Base-by-base conservation (phyloP, 2,329 filamentous ascomycete genomes). In the Zymoseptoria passerinii region DNA sequence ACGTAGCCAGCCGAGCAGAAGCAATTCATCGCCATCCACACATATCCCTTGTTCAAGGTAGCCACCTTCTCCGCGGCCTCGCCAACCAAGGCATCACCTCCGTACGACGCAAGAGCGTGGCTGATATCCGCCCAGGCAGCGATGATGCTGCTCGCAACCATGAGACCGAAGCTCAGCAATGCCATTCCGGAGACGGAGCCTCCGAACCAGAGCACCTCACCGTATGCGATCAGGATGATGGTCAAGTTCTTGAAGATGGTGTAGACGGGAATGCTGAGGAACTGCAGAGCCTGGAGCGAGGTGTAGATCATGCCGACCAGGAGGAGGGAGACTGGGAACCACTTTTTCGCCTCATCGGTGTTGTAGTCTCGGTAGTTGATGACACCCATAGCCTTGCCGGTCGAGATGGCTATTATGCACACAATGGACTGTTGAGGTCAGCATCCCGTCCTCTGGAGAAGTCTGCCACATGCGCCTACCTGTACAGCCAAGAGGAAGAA, bases 241-340 rank as follows among this genome's bases (percentile, higher is more conserved):
- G 94, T 97, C 79, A 99, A 77, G 78, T 99, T 99, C 83, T 99
- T 99, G 83, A 99, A 99, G 74, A 99, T 99, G 57, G 94, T 99
- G 78, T 99, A 99, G 27, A 99, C 94, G 23, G 94, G 94, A 57
- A 99, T 95, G 29, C 92, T 96, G 61, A 99, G 88, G 76, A 87
- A 97, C 76, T 96, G 91, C 51, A 99, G 85, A 19, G 94, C 91
- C 79, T 96, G 96, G 70, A 90, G 94, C 70, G 90, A 87, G 57
- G 94, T 97, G 78, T 97, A 99, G 76, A 99, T 97, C 94, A 97
- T 99, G 73, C 91, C 92, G 71, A 97, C 94, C 64, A 99, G 86
- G 62, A 97, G 88, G 57, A 96, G 80, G 58, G 94, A 95, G 70
- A 99, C 90, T 53, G 94, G 94, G 71, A 97, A 96, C 94, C 92